Evolutionary conservation across 1,284 basidiomycete species (phyloP).

Genomic region (Ganoderma sinense): DNA sequence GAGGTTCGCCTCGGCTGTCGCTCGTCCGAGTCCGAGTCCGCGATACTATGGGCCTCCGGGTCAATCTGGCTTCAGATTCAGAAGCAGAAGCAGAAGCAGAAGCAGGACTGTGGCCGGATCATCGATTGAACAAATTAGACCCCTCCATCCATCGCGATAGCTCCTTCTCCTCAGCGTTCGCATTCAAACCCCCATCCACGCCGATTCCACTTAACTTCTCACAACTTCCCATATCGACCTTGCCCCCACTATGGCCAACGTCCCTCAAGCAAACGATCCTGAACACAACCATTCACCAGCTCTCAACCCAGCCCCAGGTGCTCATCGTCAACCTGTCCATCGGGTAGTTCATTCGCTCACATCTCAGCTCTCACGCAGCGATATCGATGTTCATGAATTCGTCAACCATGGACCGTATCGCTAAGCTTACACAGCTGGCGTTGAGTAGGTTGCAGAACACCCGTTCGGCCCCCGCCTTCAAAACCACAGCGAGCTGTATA

Average conservation of each 20-base stretch:
- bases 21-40: too few species aligned
- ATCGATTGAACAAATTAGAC: neutral
- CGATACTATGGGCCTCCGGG: neutral
- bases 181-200: too few species aligned
- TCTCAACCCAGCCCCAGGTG: neutral
- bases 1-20: neutral
- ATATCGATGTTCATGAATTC: neutral
- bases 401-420: neutral
- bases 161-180: too few species aligned
- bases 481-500: neutral
- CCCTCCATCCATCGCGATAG: neutral
- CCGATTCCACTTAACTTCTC: too few species aligned
- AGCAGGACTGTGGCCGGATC: neutral
- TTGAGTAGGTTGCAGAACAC: neutral
- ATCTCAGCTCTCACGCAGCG: neutral
- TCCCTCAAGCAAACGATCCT: neutral
- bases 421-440: neutral
- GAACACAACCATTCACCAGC: neutral
- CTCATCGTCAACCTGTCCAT: neutral
- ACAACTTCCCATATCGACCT: too few species aligned
- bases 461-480: neutral
- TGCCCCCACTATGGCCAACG: neutral
- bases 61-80: too few species aligned
- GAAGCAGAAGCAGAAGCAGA: too few species aligned
- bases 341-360: neutral